Conservation (phyloP, 192 early-diverging fungal species). For the Backusella luteola region DNA sequence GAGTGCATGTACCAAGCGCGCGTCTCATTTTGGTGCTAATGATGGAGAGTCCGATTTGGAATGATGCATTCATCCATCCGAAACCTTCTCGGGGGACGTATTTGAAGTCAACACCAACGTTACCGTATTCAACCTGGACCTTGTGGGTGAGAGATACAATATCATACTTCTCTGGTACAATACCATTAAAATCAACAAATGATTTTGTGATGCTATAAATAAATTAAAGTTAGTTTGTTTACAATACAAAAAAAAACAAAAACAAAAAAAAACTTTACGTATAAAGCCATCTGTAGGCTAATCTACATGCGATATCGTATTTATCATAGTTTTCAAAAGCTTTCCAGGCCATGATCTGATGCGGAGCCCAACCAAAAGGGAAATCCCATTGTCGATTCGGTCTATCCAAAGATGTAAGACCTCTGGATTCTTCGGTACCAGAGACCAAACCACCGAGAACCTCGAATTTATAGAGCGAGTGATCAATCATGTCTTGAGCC, state of each 20-base stretch:
- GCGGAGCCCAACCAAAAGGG: conserved; percentile 95
- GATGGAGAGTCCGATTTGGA: conserved; percentile 81
- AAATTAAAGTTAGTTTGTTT: background rate
- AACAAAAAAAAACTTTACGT: conserved; percentile 47
- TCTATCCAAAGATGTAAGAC: conserved; percentile 72
- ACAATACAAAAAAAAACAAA: background rate
- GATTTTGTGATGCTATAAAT: conserved; percentile 73
- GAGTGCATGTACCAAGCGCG: conserved; percentile 61
- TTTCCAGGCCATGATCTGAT: conserved; percentile 97
- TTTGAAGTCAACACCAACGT: conserved; percentile 93
- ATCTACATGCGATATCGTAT: conserved; percentile 63
- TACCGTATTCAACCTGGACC: conserved; percentile 95
- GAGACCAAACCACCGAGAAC: conserved; percentile 89
- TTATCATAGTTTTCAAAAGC: conserved; percentile 85
- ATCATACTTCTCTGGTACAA: conserved; percentile 98
- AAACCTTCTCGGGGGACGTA: conserved; percentile 95
- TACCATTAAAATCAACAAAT: conserved; percentile 96
- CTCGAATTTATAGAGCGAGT: conserved; percentile 77
- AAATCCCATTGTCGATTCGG: conserved; percentile 98
- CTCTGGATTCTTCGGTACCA: conserved; percentile 90
- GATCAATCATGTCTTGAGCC: conserved; percentile 70
- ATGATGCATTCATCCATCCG: conserved; percentile 98
- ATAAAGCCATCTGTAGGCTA: conserved; percentile 95
- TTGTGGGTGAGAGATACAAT: conserved; percentile 88
- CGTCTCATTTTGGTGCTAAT: conserved; percentile 73